These are phyloP conservation scores for Colletotrichum sp. DNA, from an alignment of 2,329 filamentous ascomycete species.

Conservation along the genomic window DNA sequence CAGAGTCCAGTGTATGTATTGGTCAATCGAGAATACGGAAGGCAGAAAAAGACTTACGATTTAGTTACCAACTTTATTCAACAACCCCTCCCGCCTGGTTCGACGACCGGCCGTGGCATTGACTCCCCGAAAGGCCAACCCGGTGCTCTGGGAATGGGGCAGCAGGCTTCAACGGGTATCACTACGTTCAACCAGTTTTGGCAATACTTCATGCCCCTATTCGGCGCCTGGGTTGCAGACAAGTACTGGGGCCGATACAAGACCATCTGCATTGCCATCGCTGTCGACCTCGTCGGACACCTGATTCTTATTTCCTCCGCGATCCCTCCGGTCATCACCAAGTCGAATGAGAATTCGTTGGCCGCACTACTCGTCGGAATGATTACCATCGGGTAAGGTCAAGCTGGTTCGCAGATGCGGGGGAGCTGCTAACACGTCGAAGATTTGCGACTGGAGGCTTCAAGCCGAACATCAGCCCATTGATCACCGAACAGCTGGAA, in stretches of 20 bases:
- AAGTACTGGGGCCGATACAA: slow-evolving; percentile 72
- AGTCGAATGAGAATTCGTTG: slow-evolving; percentile 56
- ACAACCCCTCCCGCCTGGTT: slow-evolving; percentile 58
- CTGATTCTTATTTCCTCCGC: slow-evolving; percentile 70
- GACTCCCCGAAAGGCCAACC: slow-evolving; percentile 39
- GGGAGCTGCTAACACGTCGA: background rate
- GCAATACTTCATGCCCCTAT: slow-evolving; percentile 64
- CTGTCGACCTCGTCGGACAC: slow-evolving; percentile 68
- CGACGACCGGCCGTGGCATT: slow-evolving; percentile 54
- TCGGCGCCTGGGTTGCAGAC: slow-evolving; percentile 55
- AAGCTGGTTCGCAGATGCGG: background rate
- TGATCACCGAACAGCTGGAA: slow-evolving; percentile 70
- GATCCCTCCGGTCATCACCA: slow-evolving; percentile 65
- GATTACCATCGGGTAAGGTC: slow-evolving; percentile 37
- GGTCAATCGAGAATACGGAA: background rate
- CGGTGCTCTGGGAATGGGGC: slow-evolving; percentile 63
- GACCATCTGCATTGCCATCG: slow-evolving; percentile 69
- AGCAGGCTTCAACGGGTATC: slow-evolving; percentile 53
- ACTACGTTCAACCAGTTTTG: slow-evolving; percentile 61
- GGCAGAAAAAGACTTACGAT: background rate
- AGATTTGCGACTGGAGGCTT: slow-evolving; percentile 74
- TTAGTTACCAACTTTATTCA: slow-evolving; percentile 68
- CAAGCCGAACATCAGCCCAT: slow-evolving; percentile 74
- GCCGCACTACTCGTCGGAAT: slow-evolving; percentile 68
- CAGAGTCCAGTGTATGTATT: background rate